Percentiles rank a stretch among this genome's conserved stretches.
Evolutionary conservation across 176 grass and related monocot species (phyloP).

Genomic region (Oryza brachyantha): DNA sequence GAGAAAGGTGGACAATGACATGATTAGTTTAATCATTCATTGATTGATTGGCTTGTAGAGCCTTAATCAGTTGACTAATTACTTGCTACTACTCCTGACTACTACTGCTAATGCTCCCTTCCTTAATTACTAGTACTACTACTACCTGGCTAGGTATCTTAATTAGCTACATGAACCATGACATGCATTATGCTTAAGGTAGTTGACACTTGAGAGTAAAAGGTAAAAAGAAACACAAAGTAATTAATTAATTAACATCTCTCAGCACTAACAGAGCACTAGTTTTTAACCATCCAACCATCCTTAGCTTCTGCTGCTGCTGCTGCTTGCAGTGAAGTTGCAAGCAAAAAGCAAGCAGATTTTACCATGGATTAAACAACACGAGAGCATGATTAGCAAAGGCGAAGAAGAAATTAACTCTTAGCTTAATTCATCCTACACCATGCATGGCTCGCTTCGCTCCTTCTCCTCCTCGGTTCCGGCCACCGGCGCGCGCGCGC

Average conservation of each 20-base stretch:
- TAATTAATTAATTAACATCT: neutral
- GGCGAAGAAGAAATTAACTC: conserved; percentile 10
- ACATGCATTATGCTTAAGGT: neutral
- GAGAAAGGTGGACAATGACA: conserved; percentile 14
- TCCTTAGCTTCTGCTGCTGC: neutral
- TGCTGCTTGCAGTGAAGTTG: neutral
- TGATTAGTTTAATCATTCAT: conserved; percentile 16
- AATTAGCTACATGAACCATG: neutral
- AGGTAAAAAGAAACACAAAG: neutral
- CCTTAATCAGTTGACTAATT: conserved; percentile 21
- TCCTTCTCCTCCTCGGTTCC: neutral
- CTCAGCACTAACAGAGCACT: neutral
- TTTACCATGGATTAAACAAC: neutral
- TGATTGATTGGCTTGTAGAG: neutral
- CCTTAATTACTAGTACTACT: neutral
- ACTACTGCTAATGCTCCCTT: neutral
- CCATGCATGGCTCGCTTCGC: neutral
- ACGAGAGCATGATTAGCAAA: conserved; percentile 26
- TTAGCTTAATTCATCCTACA: conserved; percentile 35
- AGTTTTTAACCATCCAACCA: neutral
- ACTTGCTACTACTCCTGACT: neutral
- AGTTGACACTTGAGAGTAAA: neutral
- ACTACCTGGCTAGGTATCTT: neutral
- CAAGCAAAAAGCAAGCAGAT: too few relatives aligned
- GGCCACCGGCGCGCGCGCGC: too few relatives aligned